Base-by-base conservation (phyloP, 371 early-diverging fungal species). In the Sporodiniella umbellata region DNA sequence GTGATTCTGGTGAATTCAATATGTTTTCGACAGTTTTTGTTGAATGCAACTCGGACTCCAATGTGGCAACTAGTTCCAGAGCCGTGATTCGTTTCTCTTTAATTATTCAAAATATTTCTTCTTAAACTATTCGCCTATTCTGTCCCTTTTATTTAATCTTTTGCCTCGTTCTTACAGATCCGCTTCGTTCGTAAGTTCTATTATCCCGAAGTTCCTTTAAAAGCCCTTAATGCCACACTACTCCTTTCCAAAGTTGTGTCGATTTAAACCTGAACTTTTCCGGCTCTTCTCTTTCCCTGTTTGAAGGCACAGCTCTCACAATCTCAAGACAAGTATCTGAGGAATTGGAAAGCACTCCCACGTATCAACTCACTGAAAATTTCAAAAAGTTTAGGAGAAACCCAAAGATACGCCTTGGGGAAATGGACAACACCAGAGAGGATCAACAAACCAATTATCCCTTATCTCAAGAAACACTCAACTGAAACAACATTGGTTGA, bases 11-110 rank as follows among this genome's bases (percentile, higher is more conserved):
- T n/a, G n/a, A n/a, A n/a, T n/a, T n/a, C n/a, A n/a, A n/a, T n/a
- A n/a, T n/a, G n/a, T n/a, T n/a, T 47, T 33, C 35, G 21, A 47
- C 47, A 35, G 35, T 33, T n/a, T 37, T 47, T 47, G 47, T 47
- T 33, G 33, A 33, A 33, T 47, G 8, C 33, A 37, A 47, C 47
- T 47, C 35, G 22, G 35, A 47, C 21, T 47, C 35, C 33, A 47
- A 47, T 47, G 47, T 47, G 47, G 47, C 35, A 47, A 43, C 44
- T 25, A 24, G 44, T 26, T 43, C 15, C 44, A 23, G 44, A 43
- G 44, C 26, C 44, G 44, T 26, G 44, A 23, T 25, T 43, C 26
- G 14, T 43, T 43, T 40, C 21, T 18, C 40, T 40, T 40, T 18
- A 19, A 28, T 28, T 7, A 28, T n/a, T n/a, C n/a, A n/a, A n/a